Conservation (phyloP, 2,329 filamentous ascomycete genomes). For the Dothiorella sarmentorum region DNA sequence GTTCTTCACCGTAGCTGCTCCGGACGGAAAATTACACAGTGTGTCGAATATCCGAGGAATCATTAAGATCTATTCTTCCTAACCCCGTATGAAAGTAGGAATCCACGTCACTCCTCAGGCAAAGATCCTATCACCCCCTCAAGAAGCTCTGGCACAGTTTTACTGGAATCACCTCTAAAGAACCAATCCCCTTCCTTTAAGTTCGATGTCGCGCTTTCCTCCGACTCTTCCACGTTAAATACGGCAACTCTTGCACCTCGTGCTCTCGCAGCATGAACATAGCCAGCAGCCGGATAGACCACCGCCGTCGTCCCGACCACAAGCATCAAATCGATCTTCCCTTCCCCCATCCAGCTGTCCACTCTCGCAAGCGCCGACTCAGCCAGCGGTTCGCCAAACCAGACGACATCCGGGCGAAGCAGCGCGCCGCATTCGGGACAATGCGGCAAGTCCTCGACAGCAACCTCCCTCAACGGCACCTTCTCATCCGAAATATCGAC, state of each 20-base stretch:
- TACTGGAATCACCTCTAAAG: slow-evolving; percentile 57
- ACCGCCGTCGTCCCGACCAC: slow-evolving; percentile 26
- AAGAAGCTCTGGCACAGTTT: slow-evolving; percentile 51
- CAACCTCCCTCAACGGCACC: slow-evolving; percentile 18
- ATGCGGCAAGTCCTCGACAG: slow-evolving; percentile 20
- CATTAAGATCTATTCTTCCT: no score
- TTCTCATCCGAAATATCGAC: slow-evolving; percentile 16
- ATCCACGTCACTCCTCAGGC: background rate
- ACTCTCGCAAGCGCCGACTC: slow-evolving; percentile 48
- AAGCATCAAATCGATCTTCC: slow-evolving; percentile 25
- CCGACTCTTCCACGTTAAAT: slow-evolving; percentile 22
- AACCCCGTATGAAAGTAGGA: no score
- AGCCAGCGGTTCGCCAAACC: slow-evolving; percentile 34
- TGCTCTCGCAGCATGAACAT: slow-evolving; percentile 23
- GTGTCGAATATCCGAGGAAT: no score
- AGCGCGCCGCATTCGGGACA: slow-evolving; percentile 21
- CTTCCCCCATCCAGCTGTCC: slow-evolving; percentile 16
- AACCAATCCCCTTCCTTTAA: slow-evolving; percentile 54
- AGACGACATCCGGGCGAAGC: slow-evolving; percentile 24
- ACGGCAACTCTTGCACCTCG: slow-evolving; percentile 25
- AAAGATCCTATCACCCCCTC: slow-evolving; percentile 16
- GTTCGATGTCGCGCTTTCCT: slow-evolving; percentile 22
- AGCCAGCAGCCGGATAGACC: slow-evolving; percentile 25
- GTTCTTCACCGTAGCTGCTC: no score
- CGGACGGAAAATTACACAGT: no score